Conservation (phyloP, 331 rosid genomes). For the Quercus lobata region DNA sequence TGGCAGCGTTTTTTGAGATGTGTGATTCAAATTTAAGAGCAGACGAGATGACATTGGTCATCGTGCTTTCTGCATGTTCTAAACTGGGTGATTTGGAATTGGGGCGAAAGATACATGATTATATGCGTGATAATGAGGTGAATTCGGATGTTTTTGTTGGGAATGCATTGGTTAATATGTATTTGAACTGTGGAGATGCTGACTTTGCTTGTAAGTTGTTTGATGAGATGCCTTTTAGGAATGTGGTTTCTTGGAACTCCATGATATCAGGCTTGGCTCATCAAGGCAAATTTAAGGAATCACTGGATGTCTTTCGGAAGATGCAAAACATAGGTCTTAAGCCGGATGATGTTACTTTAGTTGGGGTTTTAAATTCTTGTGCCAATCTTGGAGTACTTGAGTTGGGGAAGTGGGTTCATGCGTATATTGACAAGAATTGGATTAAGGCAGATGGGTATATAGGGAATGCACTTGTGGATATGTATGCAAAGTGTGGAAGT, state of each 20-base stretch:
- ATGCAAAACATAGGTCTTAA: slow-evolving; percentile 31
- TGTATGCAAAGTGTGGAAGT: slow-evolving; percentile 50
- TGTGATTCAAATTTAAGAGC: too few relatives aligned
- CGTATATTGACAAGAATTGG: slow-evolving; percentile 28
- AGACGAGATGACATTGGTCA: slow-evolving; percentile 42
- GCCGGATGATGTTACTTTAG: slow-evolving; percentile 31
- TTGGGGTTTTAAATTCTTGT: slow-evolving; percentile 39
- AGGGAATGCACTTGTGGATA: slow-evolving; percentile 37
- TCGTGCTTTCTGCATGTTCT: slow-evolving; percentile 34
- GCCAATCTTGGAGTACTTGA: slow-evolving; percentile 39
- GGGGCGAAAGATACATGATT: slow-evolving; percentile 43
- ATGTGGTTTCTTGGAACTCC: slow-evolving; percentile 39
- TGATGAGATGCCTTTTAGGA: slow-evolving; percentile 31
- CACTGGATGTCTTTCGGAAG: slow-evolving; percentile 37
- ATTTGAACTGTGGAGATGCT: slow-evolving; percentile 44
- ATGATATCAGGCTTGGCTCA: slow-evolving; percentile 39
- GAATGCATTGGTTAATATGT: slow-evolving; percentile 43
- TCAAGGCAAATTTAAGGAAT: slow-evolving; percentile 33
- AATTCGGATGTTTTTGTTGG: slow-evolving; percentile 17
- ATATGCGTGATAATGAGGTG: slow-evolving; percentile 14
- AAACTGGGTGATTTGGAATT: slow-evolving; percentile 11
- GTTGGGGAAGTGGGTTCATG: slow-evolving; percentile 42
- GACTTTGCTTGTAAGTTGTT: slow-evolving; percentile 38
- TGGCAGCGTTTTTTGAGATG: too few relatives aligned
- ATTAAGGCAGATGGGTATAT: not conserved